Evolutionary conservation across 495 filamentous ascomycete genomes (phyloP).

Genomic region (Hypoxylon lienhwacheense): DNA sequence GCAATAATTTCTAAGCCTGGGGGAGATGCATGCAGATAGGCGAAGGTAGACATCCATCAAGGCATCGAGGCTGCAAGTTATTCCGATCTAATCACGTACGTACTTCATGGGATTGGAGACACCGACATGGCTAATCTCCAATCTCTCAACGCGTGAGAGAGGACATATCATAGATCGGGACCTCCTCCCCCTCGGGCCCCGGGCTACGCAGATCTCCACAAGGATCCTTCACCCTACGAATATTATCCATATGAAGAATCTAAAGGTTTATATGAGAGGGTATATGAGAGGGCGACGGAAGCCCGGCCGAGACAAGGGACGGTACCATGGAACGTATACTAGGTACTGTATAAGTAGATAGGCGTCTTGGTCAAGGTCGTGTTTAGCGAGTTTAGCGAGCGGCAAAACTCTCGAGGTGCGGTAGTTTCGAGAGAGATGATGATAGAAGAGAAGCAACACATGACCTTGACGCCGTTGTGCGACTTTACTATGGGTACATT

Average conservation of each 20-base stretch:
- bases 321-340: too few relatives aligned
- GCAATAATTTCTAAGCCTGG: slow-evolving; percentile 15
- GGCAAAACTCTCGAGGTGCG: slow-evolving; percentile 28
- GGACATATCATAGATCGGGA: too few relatives aligned
- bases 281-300: slow-evolving; percentile 7
- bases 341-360: too few relatives aligned
- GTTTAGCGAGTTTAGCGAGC: slow-evolving; percentile 18
- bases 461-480: slow-evolving; percentile 11
- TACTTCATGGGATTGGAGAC: too few relatives aligned
- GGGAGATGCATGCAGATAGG: background rate
- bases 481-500: slow-evolving; percentile 7
- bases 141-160: too few relatives aligned
- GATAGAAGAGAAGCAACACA: too few relatives aligned
- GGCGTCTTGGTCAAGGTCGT: slow-evolving; percentile 3
- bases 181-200: slow-evolving; percentile 27
- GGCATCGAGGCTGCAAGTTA: slow-evolving; percentile 11
- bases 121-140: too few relatives aligned
- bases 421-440: slow-evolving; percentile 15
- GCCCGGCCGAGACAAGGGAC: slow-evolving; percentile 11
- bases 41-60: too few relatives aligned
- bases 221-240: slow-evolving; percentile 27
- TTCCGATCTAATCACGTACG: background rate
- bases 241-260: slow-evolving; percentile 32
- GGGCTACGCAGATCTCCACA: slow-evolving; percentile 30
- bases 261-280: background rate